phyloP scores from a whole-genome alignment of 768 basidiomycete species.

The Phlebiopsis flavidoalba region DNA sequence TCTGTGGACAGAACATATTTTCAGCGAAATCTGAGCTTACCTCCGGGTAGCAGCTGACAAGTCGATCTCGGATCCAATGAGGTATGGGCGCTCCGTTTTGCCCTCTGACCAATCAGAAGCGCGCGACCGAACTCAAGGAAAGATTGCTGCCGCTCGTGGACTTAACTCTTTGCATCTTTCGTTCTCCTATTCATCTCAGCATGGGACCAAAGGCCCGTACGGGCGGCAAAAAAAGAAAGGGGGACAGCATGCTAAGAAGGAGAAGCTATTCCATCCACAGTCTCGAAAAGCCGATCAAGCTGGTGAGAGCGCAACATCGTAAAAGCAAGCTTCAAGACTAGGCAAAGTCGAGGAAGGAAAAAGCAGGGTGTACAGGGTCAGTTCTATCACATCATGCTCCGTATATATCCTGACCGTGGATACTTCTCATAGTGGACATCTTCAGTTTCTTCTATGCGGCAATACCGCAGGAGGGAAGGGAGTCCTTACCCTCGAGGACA shows the following conservation, averaged over 20 bases:
- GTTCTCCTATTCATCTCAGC: neutral
- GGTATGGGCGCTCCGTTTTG: too few relatives aligned
- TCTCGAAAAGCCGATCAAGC: conserved; percentile 80
- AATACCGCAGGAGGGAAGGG: conserved; percentile 51
- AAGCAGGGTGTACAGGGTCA: conserved; percentile 53
- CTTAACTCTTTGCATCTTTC: neutral
- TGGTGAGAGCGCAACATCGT: conserved; percentile 60
- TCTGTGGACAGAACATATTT: too few relatives aligned
- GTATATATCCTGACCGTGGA: neutral
- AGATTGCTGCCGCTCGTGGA: neutral
- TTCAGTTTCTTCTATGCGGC: conserved; percentile 75
- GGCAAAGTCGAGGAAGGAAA: conserved; percentile 48
- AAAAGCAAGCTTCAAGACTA: conserved; percentile 61
- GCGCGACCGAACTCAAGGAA: neutral
- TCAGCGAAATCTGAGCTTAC: too few relatives aligned
- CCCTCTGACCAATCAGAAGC: neutral
- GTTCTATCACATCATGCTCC: conserved; percentile 9
- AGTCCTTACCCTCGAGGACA: conserved; percentile 53
- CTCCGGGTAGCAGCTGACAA: too few relatives aligned
- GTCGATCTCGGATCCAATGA: too few relatives aligned
- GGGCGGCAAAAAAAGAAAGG: conserved; percentile 20
- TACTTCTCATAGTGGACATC: conserved; percentile 46
- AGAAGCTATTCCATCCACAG: conserved; percentile 78
- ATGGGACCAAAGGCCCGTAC: neutral
- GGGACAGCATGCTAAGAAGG: conserved; percentile 45